These are phyloP conservation scores for Prototheca stagnorum DNA, from an alignment of 163 green algal species.

Conservation along the genomic window DNA sequence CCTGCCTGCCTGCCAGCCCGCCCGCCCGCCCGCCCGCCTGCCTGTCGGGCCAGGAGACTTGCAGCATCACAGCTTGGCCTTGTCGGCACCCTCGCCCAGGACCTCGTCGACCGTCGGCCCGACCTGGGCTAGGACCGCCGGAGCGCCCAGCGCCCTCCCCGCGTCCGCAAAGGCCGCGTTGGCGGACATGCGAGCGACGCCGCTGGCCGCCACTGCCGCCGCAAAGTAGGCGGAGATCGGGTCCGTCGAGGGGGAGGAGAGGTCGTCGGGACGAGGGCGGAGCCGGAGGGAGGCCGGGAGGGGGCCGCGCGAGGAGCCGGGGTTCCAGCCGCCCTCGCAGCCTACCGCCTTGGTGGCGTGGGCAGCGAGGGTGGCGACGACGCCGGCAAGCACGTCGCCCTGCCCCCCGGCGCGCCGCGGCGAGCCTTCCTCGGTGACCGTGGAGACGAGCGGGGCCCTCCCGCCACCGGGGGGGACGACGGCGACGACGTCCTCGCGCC, in stretches of 20 bases:
- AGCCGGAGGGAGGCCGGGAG: too few relatives aligned
- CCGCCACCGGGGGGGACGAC: conserved; percentile 14
- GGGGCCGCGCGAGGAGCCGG: conserved; percentile 15
- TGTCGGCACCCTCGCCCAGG: too few relatives aligned
- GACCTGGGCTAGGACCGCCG: conserved; percentile 48
- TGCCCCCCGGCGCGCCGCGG: conserved; percentile 48
- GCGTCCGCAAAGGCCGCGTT: conserved; percentile 28
- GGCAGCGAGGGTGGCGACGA: conserved; percentile 40
- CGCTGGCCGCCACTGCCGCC: conserved; percentile 24
- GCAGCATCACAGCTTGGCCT: too few relatives aligned
- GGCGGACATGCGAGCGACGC: conserved; percentile 14
- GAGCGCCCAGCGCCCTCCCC: conserved; percentile 50
- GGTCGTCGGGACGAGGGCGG: too few relatives aligned
- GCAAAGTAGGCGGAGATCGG: conserved; percentile 50
- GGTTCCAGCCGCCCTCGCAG: not conserved
- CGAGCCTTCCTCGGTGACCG: too few relatives aligned
- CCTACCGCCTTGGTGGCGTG: conserved; percentile 20
- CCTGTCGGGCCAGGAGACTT: too few relatives aligned
- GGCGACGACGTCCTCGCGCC: conserved; percentile 26
- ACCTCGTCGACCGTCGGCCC: conserved; percentile 15
- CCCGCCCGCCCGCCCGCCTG: too few relatives aligned
- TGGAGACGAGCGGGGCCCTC: too few relatives aligned
- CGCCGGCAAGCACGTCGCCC: conserved; percentile 62
- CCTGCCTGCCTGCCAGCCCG: too few relatives aligned
- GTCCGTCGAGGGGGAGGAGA: too few relatives aligned